Conservation (phyloP, 176 grass and related monocot species). For the Calamus simplicifolius region DNA sequence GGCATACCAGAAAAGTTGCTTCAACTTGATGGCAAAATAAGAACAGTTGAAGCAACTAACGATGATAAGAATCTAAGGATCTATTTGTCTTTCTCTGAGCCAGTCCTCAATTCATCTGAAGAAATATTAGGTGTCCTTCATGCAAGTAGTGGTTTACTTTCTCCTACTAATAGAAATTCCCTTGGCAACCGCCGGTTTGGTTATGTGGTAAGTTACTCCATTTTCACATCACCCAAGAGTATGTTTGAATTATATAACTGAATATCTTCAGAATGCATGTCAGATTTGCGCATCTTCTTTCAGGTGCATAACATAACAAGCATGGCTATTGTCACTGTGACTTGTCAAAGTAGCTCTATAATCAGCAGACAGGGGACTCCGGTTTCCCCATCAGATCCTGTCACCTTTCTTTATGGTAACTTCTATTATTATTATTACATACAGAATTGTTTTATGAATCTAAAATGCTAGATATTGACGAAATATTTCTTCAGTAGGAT, state of each 20-base stretch:
- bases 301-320: conserved; percentile 52
- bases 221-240: background rate
- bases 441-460: too few species aligned
- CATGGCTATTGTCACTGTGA: conserved; percentile 47
- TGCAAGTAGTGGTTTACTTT: conserved; percentile 32
- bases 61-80: conserved; percentile 31
- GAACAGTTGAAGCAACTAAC: conserved; percentile 69
- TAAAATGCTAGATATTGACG: too few species aligned
- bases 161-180: conserved; percentile 50
- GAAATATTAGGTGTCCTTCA: conserved; percentile 46
- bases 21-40: conserved; percentile 45
- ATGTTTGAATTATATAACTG: background rate
- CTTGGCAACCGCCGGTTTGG: conserved; percentile 69
- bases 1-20: conserved; percentile 43
- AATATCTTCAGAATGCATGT: background rate
- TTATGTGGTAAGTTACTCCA: conserved; percentile 39
- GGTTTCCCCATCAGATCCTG: conserved; percentile 37
- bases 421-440: too few species aligned
- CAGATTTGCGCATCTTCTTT: background rate
- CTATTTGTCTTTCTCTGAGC: conserved; percentile 62
- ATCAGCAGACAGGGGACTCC: conserved; percentile 92
- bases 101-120: conserved; percentile 68
- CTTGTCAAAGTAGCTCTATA: conserved; percentile 43
- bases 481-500: too few species aligned
- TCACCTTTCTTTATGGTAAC: conserved; percentile 84